Evolutionary conservation across 2,329 filamentous ascomycete genomes (phyloP), one percentile per base, ranked within the genome.

Genomic region (Penicillium sp.): DNA sequence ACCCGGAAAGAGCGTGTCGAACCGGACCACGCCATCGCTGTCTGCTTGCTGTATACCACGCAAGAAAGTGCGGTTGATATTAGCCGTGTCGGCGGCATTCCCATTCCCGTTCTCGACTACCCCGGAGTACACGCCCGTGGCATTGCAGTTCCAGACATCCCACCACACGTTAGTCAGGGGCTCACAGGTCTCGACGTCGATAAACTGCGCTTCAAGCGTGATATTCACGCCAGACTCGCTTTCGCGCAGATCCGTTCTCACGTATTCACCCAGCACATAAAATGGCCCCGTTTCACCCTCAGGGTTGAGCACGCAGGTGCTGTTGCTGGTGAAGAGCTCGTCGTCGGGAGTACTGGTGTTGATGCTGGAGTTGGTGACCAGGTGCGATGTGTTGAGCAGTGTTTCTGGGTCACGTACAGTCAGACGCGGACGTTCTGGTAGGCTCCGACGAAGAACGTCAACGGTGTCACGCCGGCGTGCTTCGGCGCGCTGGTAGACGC

Each of bases 231-330:
- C 74, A 0, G 60, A 52, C 54, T 77, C 60, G 26, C 59, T 64
- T 20, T 77, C 72, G 3, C 59, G 63, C 52, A 75, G 62, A 47
- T 77, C 64, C 3, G 68, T 63, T 23, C 74, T 68, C 40, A 75
- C 65, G 14, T 69, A 62, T 54, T 75, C 73, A 14, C 72, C 71
- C n/a, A 63, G 62, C 14, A 76, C 69, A 57, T 67, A 83, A 69
- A 79, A 82, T 8, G 80, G 80, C 2, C 65, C 63, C 9, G 52
- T 71, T 5, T 76, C 80, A 14, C 76, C 76, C 63, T 82, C 79
- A 0, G 80, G 79, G 24, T 72, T 75, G 28, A 83, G 69, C 16
- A 80, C 64, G 60, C 79, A 82, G 26, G 74, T 38, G 63, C 69
- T 20, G 66, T 61, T 67, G 50, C 62, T 62, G 46, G 57, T 33